phyloP scores from a whole-genome alignment of 2,329 filamentous ascomycete species.

The Fusarium goolgardi region DNA sequence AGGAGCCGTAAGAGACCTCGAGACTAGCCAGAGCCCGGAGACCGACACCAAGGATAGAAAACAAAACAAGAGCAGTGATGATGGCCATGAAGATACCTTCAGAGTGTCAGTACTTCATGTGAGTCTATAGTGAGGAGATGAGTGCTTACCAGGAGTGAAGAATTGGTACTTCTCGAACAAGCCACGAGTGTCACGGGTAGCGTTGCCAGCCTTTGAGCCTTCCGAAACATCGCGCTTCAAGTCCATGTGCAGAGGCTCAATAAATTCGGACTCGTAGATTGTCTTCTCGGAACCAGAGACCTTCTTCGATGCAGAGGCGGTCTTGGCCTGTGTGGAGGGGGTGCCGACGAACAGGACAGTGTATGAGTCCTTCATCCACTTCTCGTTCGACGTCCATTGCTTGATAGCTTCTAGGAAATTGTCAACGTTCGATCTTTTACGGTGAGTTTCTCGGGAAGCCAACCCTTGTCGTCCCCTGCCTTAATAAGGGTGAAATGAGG shows the following conservation, averaged over 20 bases:
- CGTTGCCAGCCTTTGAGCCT: constrained; percentile 53
- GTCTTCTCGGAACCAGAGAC: constrained; percentile 49
- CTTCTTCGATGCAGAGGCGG: constrained; percentile 17
- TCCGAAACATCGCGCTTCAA: constrained; percentile 70
- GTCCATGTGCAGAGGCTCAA: constrained; percentile 74
- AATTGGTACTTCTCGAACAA: constrained; percentile 96
- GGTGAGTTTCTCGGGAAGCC: constrained; percentile 22
- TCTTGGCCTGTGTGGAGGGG: constrained; percentile 51
- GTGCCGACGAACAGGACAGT: constrained; percentile 82
- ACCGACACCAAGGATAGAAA: constrained; percentile 83
- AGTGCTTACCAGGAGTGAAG: constrained; percentile 79
- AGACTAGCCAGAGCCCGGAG: constrained; percentile 81
- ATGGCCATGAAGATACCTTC: constrained; percentile 90
- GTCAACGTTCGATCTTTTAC: constrained; percentile 6
- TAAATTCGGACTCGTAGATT: constrained; percentile 74
- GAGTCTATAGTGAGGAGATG: not conserved
- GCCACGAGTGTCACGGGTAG: constrained; percentile 58
- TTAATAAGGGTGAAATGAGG: constrained; percentile 57
- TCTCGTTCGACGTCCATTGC: constrained; percentile 23
- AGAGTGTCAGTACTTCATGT: constrained; percentile 13
- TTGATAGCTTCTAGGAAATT: constrained; percentile 15
- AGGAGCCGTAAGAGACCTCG: constrained; percentile 91
- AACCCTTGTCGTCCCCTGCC: constrained; percentile 60
- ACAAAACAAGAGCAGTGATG: constrained; percentile 74
- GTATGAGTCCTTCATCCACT: constrained; percentile 61